These are phyloP conservation scores for Pythium utonaiense DNA, from an alignment of 352 stramenopile species.

Conservation along the genomic window DNA sequence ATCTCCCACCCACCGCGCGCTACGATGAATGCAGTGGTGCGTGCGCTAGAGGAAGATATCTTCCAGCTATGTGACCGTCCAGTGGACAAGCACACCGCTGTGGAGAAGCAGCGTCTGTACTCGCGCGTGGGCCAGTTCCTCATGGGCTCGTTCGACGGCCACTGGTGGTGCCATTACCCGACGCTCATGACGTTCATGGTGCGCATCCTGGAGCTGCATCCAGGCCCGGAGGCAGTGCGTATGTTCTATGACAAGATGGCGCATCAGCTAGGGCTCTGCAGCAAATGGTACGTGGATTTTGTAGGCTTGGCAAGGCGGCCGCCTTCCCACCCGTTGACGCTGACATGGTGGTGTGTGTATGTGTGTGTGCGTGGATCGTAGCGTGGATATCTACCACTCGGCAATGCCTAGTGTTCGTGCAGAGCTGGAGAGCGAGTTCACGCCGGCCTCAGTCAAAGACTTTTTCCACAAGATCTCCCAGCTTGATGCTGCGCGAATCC, in stretches of 20 bases:
- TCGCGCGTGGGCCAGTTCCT: constrained; percentile 77
- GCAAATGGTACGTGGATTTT: constrained; percentile 66
- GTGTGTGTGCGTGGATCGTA: constrained; percentile 13
- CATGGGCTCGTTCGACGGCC: constrained; percentile 53
- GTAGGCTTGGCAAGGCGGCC: too few species aligned
- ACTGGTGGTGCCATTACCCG: constrained; percentile 81
- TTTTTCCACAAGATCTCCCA: constrained; percentile 79
- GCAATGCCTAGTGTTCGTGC: constrained; percentile 65
- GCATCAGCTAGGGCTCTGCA: constrained; percentile 52
- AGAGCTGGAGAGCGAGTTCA: constrained; percentile 81
- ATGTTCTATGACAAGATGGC: constrained; percentile 75
- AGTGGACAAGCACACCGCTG: constrained; percentile 25
- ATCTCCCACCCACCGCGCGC: neutral
- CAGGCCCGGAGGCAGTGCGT: constrained; percentile 60
- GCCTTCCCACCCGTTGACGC: neutral
- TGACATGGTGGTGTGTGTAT: neutral
- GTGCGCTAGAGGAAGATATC: constrained; percentile 45
- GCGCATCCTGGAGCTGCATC: constrained; percentile 79
- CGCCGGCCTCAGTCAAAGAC: constrained; percentile 52
- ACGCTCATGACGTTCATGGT: constrained; percentile 87
- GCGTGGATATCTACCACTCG: constrained; percentile 83
- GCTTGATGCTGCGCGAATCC: constrained; percentile 66
- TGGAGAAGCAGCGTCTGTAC: constrained; percentile 74
- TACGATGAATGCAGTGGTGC: constrained; percentile 32
- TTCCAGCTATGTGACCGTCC: constrained; percentile 29